Conservation (phyloP, 208 protist species). For the Leishmania lainsoni region DNA sequence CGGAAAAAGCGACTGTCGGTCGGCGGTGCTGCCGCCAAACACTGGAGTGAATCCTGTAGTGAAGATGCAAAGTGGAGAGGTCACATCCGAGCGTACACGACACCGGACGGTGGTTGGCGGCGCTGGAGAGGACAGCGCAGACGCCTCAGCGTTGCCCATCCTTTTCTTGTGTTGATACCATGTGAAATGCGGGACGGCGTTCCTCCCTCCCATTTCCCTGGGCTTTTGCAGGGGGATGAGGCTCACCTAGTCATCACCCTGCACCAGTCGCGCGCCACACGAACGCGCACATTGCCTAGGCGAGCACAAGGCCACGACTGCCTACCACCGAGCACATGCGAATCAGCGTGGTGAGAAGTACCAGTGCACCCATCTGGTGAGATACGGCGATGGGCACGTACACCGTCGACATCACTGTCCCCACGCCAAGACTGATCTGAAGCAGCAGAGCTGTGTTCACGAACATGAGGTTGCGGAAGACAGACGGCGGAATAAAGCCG, state of each 20-base stretch:
- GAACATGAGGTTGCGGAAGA: conserved; percentile 51
- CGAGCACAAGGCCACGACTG: conserved; percentile 58
- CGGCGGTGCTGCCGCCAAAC: neutral
- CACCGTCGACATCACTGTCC: conserved; percentile 93
- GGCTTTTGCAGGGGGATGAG: neutral
- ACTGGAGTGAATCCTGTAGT: neutral
- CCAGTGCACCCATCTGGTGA: conserved; percentile 88
- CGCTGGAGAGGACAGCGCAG: neutral
- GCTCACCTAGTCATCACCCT: neutral
- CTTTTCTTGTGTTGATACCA: neutral
- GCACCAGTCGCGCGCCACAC: neutral
- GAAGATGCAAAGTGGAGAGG: neutral
- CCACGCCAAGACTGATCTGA: conserved; percentile 92
- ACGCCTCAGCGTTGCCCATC: neutral
- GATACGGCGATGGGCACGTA: conserved; percentile 86
- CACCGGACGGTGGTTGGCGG: neutral
- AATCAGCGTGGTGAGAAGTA: conserved; percentile 80
- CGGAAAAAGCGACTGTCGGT: neutral
- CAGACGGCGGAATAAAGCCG: conserved; percentile 40
- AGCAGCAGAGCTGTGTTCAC: conserved; percentile 67
- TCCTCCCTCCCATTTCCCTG: neutral
- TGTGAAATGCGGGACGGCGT: neutral
- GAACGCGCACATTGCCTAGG: conserved; percentile 7
- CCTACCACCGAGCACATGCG: conserved; percentile 76
- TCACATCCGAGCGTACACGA: neutral